These are phyloP conservation scores for Nidularia sp. DNA, from an alignment of 768 basidiomycete species.

Conservation along the genomic window DNA sequence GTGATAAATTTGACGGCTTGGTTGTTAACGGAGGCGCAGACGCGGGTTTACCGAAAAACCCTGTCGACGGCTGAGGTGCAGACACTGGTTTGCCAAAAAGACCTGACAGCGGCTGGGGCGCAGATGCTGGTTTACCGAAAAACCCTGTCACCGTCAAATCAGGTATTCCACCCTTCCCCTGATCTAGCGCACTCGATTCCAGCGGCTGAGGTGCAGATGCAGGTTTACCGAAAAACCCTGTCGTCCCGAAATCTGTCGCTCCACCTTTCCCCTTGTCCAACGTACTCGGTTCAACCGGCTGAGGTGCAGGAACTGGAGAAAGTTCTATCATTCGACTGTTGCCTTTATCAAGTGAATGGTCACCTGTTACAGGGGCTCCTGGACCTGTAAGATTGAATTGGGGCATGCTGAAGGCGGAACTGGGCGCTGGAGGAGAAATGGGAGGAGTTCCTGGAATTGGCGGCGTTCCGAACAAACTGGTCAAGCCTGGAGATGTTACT, in stretches of 20 bases:
- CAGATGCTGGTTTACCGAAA: background rate
- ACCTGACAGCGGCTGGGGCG: background rate
- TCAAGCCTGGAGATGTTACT: background rate
- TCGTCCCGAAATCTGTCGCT: no score
- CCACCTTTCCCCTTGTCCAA: no score
- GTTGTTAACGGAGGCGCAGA: no score
- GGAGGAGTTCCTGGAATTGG: slow-evolving; percentile 1
- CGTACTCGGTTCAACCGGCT: no score
- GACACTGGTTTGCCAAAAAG: background rate
- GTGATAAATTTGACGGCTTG: no score
- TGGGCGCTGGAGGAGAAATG: background rate
- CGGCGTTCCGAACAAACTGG: background rate
- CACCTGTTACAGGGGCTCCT: no score
- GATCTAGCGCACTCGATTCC: no score
- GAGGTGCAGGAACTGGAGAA: no score
- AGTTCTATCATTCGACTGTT: no score
- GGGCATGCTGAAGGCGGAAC: slow-evolving; percentile 1
- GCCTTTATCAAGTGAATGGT: no score
- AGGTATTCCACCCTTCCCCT: no score
- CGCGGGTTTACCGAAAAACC: background rate
- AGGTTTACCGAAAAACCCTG: background rate
- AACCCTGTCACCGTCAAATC: background rate
- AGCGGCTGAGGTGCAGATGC: background rate
- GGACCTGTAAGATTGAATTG: slow-evolving; percentile 8
- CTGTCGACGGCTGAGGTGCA: background rate